Percentiles rank a stretch among this genome's conserved stretches.
These are phyloP conservation scores for Chytridiales sp. DNA, from an alignment of 371 early-diverging fungal species.

Conservation along the genomic window DNA sequence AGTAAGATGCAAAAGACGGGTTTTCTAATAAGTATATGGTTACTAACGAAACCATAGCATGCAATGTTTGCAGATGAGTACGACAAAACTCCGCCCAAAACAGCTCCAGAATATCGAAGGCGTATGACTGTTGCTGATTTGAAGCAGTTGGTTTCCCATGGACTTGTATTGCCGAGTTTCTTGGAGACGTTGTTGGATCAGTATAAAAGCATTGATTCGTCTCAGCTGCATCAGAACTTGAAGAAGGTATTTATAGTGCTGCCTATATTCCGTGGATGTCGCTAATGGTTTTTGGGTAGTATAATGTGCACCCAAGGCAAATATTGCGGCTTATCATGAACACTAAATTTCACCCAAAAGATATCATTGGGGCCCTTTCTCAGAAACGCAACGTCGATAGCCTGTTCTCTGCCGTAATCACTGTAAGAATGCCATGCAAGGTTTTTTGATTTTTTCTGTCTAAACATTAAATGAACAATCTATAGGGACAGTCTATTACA, in stretches of 20 bases:
- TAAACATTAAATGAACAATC: not conserved
- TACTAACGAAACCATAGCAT: too few relatives aligned
- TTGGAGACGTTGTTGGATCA: conserved; percentile 47
- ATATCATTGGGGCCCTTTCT: conserved; percentile 44
- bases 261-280: not conserved
- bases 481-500: conserved; percentile 35
- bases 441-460: conserved; percentile 2
- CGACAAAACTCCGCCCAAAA: too few relatives aligned
- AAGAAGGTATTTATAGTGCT: conserved; percentile 38
- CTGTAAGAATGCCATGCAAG: conserved; percentile 8
- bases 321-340: conserved; percentile 43
- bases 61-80: too few relatives aligned
- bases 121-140: conserved; percentile 46
- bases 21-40: too few relatives aligned
- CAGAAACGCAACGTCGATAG: conserved; percentile 23
- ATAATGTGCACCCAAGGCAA: conserved; percentile 32
- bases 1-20: too few relatives aligned
- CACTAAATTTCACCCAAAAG: conserved; percentile 43
- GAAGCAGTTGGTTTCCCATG: conserved; percentile 51
- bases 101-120: too few relatives aligned
- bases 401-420: conserved; percentile 23
- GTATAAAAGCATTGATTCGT: conserved; percentile 34
- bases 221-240: conserved; percentile 45
- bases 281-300: conserved; percentile 26
- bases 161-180: conserved; percentile 44